Evolutionary conservation across 352 stramenopile species (phyloP).

Genomic region (Pythium pectinolyticum): DNA sequence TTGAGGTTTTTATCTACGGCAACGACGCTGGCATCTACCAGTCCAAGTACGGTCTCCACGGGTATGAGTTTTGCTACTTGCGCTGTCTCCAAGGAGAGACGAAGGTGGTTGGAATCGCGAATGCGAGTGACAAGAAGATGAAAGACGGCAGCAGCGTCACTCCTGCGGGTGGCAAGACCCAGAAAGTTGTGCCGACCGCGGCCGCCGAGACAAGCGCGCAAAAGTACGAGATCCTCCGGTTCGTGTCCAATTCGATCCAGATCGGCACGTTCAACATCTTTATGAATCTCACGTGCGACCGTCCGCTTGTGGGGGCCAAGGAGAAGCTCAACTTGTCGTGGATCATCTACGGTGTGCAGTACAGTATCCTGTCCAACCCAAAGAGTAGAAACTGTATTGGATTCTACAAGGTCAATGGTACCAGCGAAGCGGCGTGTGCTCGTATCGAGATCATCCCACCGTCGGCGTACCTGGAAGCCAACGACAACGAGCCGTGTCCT

Average conservation of each 20-base stretch:
- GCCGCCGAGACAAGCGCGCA: constrained; percentile 4
- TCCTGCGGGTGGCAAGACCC: constrained; percentile 9
- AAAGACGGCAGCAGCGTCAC: background rate
- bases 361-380: constrained; percentile 46
- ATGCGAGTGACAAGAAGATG: constrained; percentile 26
- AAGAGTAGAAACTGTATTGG: constrained; percentile 56
- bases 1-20: constrained; percentile 48
- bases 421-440: constrained; percentile 24
- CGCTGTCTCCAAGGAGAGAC: constrained; percentile 36
- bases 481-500: constrained; percentile 36
- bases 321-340: constrained; percentile 51
- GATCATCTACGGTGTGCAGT: constrained; percentile 56
- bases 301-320: constrained; percentile 41
- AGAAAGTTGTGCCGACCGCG: constrained; percentile 23
- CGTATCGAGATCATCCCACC: constrained; percentile 55
- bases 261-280: constrained; percentile 68
- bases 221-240: constrained; percentile 51
- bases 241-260: constrained; percentile 48
- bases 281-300: constrained; percentile 60
- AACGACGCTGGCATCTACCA: constrained; percentile 62
- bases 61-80: constrained; percentile 63
- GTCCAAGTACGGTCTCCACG: constrained; percentile 60
- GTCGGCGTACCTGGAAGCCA: constrained; percentile 47
- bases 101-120: constrained; percentile 28
- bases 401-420: constrained; percentile 51